Base-by-base conservation (phyloP, 371 early-diverging fungal genomes). In the Dinochytrium kinnereticum region DNA sequence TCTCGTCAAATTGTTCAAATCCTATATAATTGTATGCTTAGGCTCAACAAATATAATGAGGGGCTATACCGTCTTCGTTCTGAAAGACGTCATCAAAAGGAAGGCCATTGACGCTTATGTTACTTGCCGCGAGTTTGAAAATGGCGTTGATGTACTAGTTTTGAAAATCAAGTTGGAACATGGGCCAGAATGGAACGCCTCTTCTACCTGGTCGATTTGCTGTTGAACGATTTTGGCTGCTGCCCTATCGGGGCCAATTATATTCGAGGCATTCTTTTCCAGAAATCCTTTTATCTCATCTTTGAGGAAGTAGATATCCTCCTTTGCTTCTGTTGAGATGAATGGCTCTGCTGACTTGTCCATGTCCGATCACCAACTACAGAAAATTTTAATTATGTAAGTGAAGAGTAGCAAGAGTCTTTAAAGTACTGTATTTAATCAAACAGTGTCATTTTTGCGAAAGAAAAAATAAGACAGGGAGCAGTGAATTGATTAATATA, bases 1-100 rank as follows among this genome's bases (percentile, higher is more conserved):
- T 61, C 24, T 61, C 61, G 34, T 61, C 61, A 61, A 61, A 61
- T 61, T 61, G 61, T 24, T 61, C 61, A 37, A 21, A 61, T 33
- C 61, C 61, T 61, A 15, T 7, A 31, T 34, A 34, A 15, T 37
- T 5, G 61, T 34, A 10, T 13, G 34, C 61, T 13, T 24, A 37
- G 10, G 28, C 36, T 10, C 57, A 30, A 10, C 10, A 7, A 30
- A 30, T 55, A 33, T 13, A 26, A 21, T n/a, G n/a, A n/a, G n/a
- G n/a, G n/a, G n/a, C 31, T 15, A 34, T 7, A 61, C 61, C 61
- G 36, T 61, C 61, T 26, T 33, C 61, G 36, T 61, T 19, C 13
- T 61, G 34, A 61, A 61, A 61, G 34, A 61, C 61, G 36, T 61
- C 36, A 7, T 37, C 37, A 61, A 61, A 61, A 2, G 61, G 61